Base-by-base conservation (phyloP, 164 flowering plant species). In the Magnolia officinalis region DNA sequence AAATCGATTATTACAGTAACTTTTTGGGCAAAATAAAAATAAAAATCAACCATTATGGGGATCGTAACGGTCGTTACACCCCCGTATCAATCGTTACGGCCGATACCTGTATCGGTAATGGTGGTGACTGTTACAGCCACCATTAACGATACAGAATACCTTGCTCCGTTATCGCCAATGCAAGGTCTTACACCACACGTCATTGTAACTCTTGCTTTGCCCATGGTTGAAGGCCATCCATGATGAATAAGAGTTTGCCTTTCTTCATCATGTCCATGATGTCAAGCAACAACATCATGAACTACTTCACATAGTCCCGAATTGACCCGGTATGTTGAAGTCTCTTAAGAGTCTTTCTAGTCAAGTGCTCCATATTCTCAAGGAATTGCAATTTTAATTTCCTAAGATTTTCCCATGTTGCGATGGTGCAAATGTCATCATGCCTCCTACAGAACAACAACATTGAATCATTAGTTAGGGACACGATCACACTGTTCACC, bases 291-390 rank as follows among this genome's bases (percentile, higher is more conserved):
- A 73, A 51, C 6, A 16, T 73, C 10, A n/a, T 19, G 67, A 29
- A 73, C 51, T 59, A 2, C 67, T 29, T 73, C 51, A 73, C 75
- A 61, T 73, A 73, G 55, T 73, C 75, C 1, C 6, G 20, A 16
- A 73, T 29, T 2, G 55, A 59, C 21, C 67, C 6, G 0, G 1
- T 29, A 21, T 73, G 75, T 29, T 63, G 29, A 0, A 61, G 21
- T 10, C 51, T 1, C 24, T 29, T n/a, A 3, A 18, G 23, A 10
- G 13, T 73, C 37, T 18, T 59, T 0, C 51, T 9, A 11, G 75
- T n/a, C 6, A 23, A 50, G 55, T 16, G 2, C 49, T 31, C 67
- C 21, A 20, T 29, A 71, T 71, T 71, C 31, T 49, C 59, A n/a
- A 49, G 74, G 26, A 64, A 21, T 20, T 64, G 67, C 2, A 64